Base-by-base conservation (phyloP, 768 basidiomycete genomes). In the Fomitopsis serialis region DNA sequence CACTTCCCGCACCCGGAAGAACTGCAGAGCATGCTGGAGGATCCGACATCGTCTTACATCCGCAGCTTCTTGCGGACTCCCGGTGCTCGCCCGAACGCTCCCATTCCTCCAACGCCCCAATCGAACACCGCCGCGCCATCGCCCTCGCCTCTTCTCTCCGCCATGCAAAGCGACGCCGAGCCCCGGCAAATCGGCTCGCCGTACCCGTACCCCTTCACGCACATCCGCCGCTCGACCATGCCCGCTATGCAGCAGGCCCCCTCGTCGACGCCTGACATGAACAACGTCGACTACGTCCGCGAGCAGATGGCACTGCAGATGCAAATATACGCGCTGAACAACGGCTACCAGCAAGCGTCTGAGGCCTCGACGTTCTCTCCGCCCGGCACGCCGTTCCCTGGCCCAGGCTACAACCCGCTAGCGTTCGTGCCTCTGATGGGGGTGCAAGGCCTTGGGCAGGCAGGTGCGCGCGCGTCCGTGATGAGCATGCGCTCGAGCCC, bases 321-420 rank as follows among this genome's bases (percentile, higher is more conserved):
- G 82, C 87, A 87, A 63, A 80, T 87, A 57, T 89, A 84, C 57
- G 87, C 89, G 2, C 78, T 86, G 61, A 78, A 78, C 59, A 89
- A 87, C 60, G 78, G 83, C 17, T 79, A 77, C 7, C 70, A 75
- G 32, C 78, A 76, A 9, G 72, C 74, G 37, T 71, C 83, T 61
- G 78, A 80, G 3, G 88, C 89, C 58, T 87, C 88, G 23, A 88
- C 87, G 0, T 81, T 90, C 59, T 89, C 87, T 0, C 89, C 88
- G 4, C 80, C 87, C 1, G 70, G 82, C 25, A 88, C 88, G 29
- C 89, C 89, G 0, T 90, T 82, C 72, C 85, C 80, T 19, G 77
- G 74, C 11, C 72, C 76, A 0, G 71, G 74, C 15, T 89, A 82
- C 66, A 82, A 85, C 52, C 85, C 85, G 1, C 90, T 86, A 86